Evolutionary conservation across 1,139 yeast species (phyloP), one percentile per base, ranked within the genome.

Genomic region (Debaryomyces sp.): DNA sequence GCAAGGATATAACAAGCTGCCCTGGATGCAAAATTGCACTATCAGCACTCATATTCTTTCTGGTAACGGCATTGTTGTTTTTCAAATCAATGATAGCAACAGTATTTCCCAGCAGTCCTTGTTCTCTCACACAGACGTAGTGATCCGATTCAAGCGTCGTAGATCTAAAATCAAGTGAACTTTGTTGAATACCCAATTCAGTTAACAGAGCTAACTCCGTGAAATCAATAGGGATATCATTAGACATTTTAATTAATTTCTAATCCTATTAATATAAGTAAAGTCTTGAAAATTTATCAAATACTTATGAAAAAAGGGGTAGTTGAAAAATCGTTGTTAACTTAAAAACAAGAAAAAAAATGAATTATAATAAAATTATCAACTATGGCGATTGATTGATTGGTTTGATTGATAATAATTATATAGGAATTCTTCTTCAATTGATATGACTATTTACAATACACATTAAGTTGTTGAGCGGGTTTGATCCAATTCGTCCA

Each of bases 41-140:
- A 71, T 95, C 99, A 44, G 99, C 99, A 49, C 90, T 83, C 97
- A 95, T 95, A 68, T 89, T 88, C 73, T 95, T 92, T 63, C 96
- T 84, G 41, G 83, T 78, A 27, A 84, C 83, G 58, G 89, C 85
- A 59, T 84, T 81, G 73, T 84, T 85, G 64, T 89, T 85, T 56
- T 82, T 78, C 64, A 94, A 79, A 66, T 94, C 94, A 56, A 95
- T 83, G 60, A 95, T 94, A 45, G 97, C 97, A 48, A 95, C 99
- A 10, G 94, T 80, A 70, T 90, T 91, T 54, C 95, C 91, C 46
- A 78, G 77, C 51, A 85, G 84, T 45, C 84, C 77, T 33, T 83
- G 75, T 71, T 94, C 98, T 64, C 98, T 85, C 41, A 89, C 85
- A 64, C 96, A 89, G 30, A 94, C 89, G 72, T 87, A 94, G 65